Base-by-base conservation (phyloP, 2,329 filamentous ascomycete species). In the Fusarium sp. region DNA sequence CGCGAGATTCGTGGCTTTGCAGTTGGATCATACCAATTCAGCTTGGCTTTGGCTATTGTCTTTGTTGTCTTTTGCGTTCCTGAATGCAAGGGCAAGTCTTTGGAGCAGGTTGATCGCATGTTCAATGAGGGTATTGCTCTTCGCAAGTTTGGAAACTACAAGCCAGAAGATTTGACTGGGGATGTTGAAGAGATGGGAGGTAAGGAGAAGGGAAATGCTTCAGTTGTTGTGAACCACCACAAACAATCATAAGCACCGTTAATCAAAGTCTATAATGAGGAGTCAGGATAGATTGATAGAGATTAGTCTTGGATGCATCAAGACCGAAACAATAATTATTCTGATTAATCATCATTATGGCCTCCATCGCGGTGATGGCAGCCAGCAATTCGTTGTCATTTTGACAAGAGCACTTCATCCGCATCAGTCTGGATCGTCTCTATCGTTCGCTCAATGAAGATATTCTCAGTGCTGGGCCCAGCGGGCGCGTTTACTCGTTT, bases 21-120 rank as follows among this genome's bases (percentile, higher is more conserved):
- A 15, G 80, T 82, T 10, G 78, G 78, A 2, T 77, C 79, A 1
- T 83, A 82, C 55, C 80, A 82, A 54, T 60, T 80, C 8, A 77
- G 77, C 31, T 59, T 65, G 29, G 63, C 49, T 0, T 3, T 69
- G 6, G 66, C 66, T 1, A 45, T 61, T 8, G 19, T 61, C 1
- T 76, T 76, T 45, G 60, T 66, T 0, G 57, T 73, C 42, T 76
- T 69, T 18, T 76, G 69, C 2, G 69, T 76, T 2, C 73, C 73
- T 0, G 71, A 76, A 10, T 76, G 73, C 33, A 73, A 65, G 48
- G 73, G 73, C 0, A 76, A 74, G 31, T 73, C 73, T 5, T 15
- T 76, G 14, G 73, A 76, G 33, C 71, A 76, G 37, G 33, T 76
- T 14, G 73, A 76, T 11, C 67, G 56, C 11, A 41, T 76, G 38